A percentile compares a stretch with the other conserved stretches of the same genome.
Conservation (phyloP, 1,284 basidiomycete species). For the Kwoniella shivajii region DNA sequence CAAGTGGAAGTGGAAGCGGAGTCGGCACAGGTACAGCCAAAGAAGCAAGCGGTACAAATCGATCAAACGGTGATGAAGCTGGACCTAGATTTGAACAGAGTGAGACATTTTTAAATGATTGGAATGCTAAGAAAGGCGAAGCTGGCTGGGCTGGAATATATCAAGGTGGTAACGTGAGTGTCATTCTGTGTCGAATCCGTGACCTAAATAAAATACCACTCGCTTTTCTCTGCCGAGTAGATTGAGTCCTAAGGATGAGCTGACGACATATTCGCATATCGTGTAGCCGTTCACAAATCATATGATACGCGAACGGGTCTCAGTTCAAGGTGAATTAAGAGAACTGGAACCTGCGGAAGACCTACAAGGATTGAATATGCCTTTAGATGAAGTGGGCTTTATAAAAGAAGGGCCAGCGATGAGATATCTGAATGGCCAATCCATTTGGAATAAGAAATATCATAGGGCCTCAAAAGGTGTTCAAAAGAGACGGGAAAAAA, state of each 20-base stretch:
- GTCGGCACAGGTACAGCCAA: no score
- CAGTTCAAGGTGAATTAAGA: slow-evolving; percentile 72
- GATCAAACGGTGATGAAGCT: slow-evolving; percentile 55
- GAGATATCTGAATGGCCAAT: slow-evolving; percentile 53
- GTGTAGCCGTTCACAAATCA: slow-evolving; percentile 53
- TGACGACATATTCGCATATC: background rate
- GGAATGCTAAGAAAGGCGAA: slow-evolving; percentile 48
- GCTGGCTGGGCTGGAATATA: slow-evolving; percentile 73
- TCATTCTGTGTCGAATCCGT: background rate
- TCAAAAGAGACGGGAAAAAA: slow-evolving; percentile 44
- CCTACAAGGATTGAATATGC: slow-evolving; percentile 67
- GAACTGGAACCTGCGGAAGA: slow-evolving; percentile 72
- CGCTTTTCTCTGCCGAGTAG: background rate
- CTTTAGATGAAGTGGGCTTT: slow-evolving; percentile 60
- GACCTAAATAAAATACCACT: no score
- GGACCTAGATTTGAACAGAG: slow-evolving; percentile 58
- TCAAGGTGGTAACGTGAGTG: slow-evolving; percentile 58
- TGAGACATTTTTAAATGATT: slow-evolving; percentile 27
- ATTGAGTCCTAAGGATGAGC: background rate
- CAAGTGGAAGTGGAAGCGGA: no score
- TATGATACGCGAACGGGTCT: slow-evolving; percentile 87
- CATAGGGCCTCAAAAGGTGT: slow-evolving; percentile 37
- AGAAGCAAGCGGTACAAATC: background rate
- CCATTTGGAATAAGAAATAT: slow-evolving; percentile 52
- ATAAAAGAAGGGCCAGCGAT: slow-evolving; percentile 58